These are phyloP conservation scores for Cladobotryum protrusum DNA, from an alignment of 2,329 filamentous ascomycete species.

Conservation along the genomic window DNA sequence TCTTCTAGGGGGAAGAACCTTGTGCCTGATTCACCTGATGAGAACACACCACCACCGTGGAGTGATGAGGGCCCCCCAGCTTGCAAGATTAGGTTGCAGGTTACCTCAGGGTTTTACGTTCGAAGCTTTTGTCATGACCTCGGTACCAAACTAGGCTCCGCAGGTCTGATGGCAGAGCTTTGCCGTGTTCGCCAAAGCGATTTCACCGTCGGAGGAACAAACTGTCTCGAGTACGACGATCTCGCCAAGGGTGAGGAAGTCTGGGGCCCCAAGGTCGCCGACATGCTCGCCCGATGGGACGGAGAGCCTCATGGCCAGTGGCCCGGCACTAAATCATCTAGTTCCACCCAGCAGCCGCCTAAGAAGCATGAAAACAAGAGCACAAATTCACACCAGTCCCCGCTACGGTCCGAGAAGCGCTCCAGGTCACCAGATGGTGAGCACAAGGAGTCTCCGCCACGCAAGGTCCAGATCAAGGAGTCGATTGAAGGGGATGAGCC, in stretches of 20 bases:
- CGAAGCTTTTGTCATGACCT: constrained; percentile 90
- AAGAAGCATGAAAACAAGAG: constrained; percentile 12
- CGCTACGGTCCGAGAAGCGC: constrained; percentile 22
- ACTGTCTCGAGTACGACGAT: constrained; percentile 74
- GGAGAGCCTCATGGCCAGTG: constrained; percentile 24
- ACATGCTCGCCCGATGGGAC: constrained; percentile 41
- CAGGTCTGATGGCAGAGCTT: constrained; percentile 80
- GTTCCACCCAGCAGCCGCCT: constrained; percentile 15
- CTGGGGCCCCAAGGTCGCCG: constrained; percentile 66
- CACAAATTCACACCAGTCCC: constrained; percentile 9
- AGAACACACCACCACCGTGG: constrained; percentile 49
- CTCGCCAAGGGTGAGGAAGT: constrained; percentile 68
- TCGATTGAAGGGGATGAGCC: constrained; percentile 14
- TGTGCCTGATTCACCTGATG: constrained; percentile 41
- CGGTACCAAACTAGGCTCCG: constrained; percentile 72
- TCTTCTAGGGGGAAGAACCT: constrained; percentile 44
- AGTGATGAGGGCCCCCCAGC: constrained; percentile 64
- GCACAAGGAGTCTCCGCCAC: constrained; percentile 20
- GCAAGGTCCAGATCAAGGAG: constrained; percentile 23
- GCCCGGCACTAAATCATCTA: constrained; percentile 15
- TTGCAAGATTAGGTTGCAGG: constrained; percentile 78
- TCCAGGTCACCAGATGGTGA: constrained; percentile 22
- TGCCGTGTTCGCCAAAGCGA: constrained; percentile 74
- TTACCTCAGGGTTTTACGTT: constrained; percentile 95
- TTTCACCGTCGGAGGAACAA: constrained; percentile 63